Evolutionary conservation across 345 rosid genomes (phyloP).

Genomic region (Populus alba): DNA sequence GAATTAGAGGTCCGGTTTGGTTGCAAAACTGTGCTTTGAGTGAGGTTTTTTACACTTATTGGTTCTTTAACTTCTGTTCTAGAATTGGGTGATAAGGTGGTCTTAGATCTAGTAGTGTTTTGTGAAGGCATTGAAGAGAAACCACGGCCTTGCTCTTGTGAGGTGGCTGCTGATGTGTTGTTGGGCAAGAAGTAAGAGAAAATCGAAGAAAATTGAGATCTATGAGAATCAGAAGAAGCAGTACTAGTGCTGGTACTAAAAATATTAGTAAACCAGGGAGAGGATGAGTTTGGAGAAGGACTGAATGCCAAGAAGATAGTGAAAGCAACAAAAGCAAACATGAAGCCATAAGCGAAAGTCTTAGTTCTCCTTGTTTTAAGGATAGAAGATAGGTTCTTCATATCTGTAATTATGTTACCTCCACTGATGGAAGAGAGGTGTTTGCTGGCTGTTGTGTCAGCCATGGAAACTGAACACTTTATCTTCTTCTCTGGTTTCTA

Average conservation of each 20-base stretch:
- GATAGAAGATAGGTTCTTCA: slow-evolving; percentile 41
- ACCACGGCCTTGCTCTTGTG: slow-evolving; percentile 5
- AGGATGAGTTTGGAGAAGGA: slow-evolving; percentile 55
- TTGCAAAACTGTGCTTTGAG: slow-evolving; percentile 11
- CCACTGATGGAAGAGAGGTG: slow-evolving; percentile 35
- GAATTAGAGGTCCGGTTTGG: slow-evolving; percentile 13
- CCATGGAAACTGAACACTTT: slow-evolving; percentile 33
- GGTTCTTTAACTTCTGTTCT: not conserved
- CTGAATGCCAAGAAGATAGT: slow-evolving; percentile 63
- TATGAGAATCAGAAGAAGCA: slow-evolving; percentile 28
- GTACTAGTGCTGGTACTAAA: slow-evolving; percentile 24
- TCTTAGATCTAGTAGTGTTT: slow-evolving; percentile 25
- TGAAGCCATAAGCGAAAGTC: slow-evolving; percentile 59
- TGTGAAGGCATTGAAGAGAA: slow-evolving; percentile 20
- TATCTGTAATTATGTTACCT: slow-evolving; percentile 37
- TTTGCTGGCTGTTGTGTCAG: slow-evolving; percentile 49
- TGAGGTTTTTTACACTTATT: slow-evolving; percentile 17
- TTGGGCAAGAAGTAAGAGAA: slow-evolving; percentile 47
- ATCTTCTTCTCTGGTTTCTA: not conserved
- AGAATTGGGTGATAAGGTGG: slow-evolving; percentile 9
- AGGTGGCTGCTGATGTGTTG: slow-evolving; percentile 10
- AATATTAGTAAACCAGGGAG: slow-evolving; percentile 53
- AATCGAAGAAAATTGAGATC: slow-evolving; percentile 59
- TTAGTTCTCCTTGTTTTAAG: slow-evolving; percentile 52
- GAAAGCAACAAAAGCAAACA: slow-evolving; percentile 59